A percentile compares a stretch with the other conserved stretches of the same genome.
Evolutionary conservation across 2,329 filamentous ascomycete species (phyloP).

Genomic region (Clarireedia paspali): DNA sequence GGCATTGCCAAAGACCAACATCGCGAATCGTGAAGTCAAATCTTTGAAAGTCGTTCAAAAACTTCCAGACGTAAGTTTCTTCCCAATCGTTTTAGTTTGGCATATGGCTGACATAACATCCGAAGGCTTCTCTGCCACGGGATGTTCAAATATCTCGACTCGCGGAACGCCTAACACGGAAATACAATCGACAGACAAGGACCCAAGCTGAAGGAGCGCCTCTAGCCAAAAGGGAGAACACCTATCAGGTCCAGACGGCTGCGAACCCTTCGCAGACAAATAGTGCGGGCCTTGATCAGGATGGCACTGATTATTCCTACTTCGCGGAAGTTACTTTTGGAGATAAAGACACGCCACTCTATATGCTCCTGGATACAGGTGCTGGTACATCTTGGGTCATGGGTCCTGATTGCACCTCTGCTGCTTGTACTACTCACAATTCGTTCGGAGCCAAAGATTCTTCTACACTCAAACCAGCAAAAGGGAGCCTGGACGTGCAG

Average conservation of each 20-base stretch:
- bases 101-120: neutral
- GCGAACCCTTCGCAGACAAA: slow-evolving; percentile 37
- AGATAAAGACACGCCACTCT: slow-evolving; percentile 44
- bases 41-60: slow-evolving; percentile 15
- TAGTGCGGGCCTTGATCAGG: slow-evolving; percentile 51
- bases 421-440: slow-evolving; percentile 62
- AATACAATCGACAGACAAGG: slow-evolving; percentile 18
- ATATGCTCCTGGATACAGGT: slow-evolving; percentile 59
- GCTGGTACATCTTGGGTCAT: slow-evolving; percentile 79
- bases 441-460: slow-evolving; percentile 62
- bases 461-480: slow-evolving; percentile 46
- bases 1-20: neutral
- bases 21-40: neutral
- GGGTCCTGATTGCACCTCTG: slow-evolving; percentile 56
- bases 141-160: slow-evolving; percentile 16
- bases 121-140: slow-evolving; percentile 12
- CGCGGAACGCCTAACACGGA: slow-evolving; percentile 19
- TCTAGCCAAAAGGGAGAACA: slow-evolving; percentile 19
- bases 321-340: slow-evolving; percentile 52
- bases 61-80: slow-evolving; percentile 15
- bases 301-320: slow-evolving; percentile 60
- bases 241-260: slow-evolving; percentile 17
- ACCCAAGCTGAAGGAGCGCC: slow-evolving; percentile 5
- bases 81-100: neutral
- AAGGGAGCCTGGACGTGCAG: slow-evolving; percentile 53